phyloP scores from a whole-genome alignment of 2,329 filamentous ascomycete genomes.

The Ustilaginoidea virens region DNA sequence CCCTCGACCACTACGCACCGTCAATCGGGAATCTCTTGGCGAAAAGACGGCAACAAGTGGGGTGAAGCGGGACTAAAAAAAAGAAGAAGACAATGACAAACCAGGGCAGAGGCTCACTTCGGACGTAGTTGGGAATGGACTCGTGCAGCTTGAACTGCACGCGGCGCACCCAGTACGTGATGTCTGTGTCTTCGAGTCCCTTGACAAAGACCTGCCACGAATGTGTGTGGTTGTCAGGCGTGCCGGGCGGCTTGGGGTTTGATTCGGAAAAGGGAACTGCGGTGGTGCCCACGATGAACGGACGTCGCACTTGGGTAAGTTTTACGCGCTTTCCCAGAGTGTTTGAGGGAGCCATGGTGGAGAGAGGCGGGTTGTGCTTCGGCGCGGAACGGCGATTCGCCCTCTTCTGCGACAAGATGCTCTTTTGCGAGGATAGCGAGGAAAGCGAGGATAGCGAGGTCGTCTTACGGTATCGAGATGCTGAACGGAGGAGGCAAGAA shows the following conservation, averaged over 20 bases:
- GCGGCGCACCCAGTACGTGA: conserved; percentile 90
- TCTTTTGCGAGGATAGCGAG: no score
- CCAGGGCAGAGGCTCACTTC: conserved; percentile 46
- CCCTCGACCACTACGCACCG: conserved; percentile 52
- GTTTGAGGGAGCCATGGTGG: conserved; percentile 41
- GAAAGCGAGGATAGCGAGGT: no score
- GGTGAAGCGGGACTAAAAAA: no score
- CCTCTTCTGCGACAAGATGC: no score
- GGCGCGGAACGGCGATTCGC: no score
- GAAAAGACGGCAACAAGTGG: neutral
- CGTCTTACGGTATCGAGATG: no score
- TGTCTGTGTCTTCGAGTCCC: conserved; percentile 75
- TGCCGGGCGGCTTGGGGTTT: conserved; percentile 60
- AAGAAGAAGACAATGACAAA: no score
- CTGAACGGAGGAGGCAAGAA: no score
- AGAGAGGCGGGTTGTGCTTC: neutral
- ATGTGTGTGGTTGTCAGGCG: conserved; percentile 87
- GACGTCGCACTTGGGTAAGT: conserved; percentile 46
- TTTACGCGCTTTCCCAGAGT: conserved; percentile 48
- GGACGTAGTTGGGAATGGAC: conserved; percentile 81
- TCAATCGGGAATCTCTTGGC: neutral
- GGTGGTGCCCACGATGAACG: conserved; percentile 64
- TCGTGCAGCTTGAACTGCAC: conserved; percentile 98
- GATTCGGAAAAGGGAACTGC: conserved; percentile 66
- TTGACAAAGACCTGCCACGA: conserved; percentile 92